Evolutionary conservation across 1,284 basidiomycete genomes (phyloP), one percentile per base, ranked within the genome.

Genomic region (Puccinia triticina): DNA sequence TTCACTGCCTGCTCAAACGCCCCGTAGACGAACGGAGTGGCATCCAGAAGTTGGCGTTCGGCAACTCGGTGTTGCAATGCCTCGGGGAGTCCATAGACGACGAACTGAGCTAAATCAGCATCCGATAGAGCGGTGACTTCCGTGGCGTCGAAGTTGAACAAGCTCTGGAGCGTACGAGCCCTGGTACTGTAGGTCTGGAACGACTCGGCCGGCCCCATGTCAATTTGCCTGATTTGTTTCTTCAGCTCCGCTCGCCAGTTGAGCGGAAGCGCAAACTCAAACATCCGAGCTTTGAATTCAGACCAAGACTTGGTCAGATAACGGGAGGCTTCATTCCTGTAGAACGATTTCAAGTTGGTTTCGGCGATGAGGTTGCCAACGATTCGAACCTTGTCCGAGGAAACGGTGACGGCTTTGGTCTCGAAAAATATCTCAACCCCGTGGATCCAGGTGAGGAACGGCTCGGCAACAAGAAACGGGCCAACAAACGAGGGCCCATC

Each of bases 331-430:
- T 55, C 18, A 53, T 26, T 59, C 1, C n/a, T 26, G 53, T 77
- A 77, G 37, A 77, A 77, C 2, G 74, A 26, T 0, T 40, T 50
- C 10, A 32, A 40, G 26, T 77, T 77, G 14, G 74, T 53, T 29
- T 77, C 57, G 12, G 40, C 8, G 2, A 77, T 34, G 12, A 77
- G 57, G 26, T 16, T 32, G 1, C 74, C 74, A 5, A 43, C 55
- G 8, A 77, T 55, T 2, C 12, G 40, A 7, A 77, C 23, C 32
- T 59, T 34, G n/a, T 64, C 74, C 2, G 26, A 10, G 43, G 43
- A 26, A 23, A 34, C 34, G 18, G n/a, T 59, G 1, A 77, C 57
- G 16, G 55, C 74, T n/a, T 76, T 59, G 1, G 74, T 76, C 37
- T 3, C 18, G 37, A 55, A 76, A 59, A 57, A 76, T 12, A 59